Base-by-base conservation (phyloP, 768 basidiomycete species). In the Saitozyma sp. region DNA sequence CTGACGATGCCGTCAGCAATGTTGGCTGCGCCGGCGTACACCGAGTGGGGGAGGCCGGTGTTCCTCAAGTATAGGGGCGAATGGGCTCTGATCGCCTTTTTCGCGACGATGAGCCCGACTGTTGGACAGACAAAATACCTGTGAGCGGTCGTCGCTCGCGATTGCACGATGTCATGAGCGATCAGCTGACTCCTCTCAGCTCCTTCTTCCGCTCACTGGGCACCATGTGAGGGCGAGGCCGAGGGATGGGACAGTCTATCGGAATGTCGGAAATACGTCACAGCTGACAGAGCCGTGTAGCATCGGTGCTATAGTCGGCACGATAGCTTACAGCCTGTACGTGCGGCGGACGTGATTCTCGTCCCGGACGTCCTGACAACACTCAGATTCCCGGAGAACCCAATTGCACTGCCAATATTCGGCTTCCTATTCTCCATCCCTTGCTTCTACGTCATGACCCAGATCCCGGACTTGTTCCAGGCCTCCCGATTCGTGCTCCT, bases 51-150 rank as follows among this genome's bases (percentile, higher is more conserved):
- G 0, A 83, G 93, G 29, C 88, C 87, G 6, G 78, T 86, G 4
- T 97, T 96, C 72, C 82, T 90, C 49, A 84, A 87, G 52, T 92
- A 89, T 69, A 85, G 87, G 70, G 94, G 94, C 42, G 92, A 97
- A 80, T 99, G 95, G 95, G 92, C 92, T 0, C 81, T 99, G 73
- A 90, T 98, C 57, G 93, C 93, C 50, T 92, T 90, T 64, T 73
- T 85, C 81, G 38, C 74, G 3, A 70, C 73, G 16, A 70, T 72
- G 61, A 76, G 69, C 58, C 72, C 70, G 40, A 77, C 74, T 17
- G 62, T 79, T 1, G 79, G 79, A 0, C 73, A 93, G 87, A 95
- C 94, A 14, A 97, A 98, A 74, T 88, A 86, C 72, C 81, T 96
- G 42, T 87, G 87, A 65, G 74, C 65, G 2, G 10, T 17, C 2